These are phyloP conservation scores for Metarhizium robertsii DNA, from an alignment of 2,329 filamentous ascomycete genomes.

Conservation along the genomic window DNA sequence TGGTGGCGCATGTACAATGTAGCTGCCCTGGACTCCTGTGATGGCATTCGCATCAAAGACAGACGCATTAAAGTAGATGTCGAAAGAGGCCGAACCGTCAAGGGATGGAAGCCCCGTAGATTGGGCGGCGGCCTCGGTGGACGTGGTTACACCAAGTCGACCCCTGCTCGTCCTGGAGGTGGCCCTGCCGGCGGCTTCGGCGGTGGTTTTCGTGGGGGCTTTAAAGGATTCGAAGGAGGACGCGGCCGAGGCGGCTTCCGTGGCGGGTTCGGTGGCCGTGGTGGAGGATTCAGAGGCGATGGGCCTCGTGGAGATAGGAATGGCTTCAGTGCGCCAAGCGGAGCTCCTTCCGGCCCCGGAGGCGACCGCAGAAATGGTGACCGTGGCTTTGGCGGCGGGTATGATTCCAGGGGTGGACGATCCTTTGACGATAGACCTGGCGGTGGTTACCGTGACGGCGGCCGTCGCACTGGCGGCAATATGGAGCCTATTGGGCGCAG, in stretches of 20 bases:
- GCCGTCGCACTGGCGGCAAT: slow-evolving; percentile 62
- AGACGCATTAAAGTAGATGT: slow-evolving; percentile 90
- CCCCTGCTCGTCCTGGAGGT: slow-evolving; percentile 56
- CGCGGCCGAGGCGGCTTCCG: slow-evolving; percentile 34
- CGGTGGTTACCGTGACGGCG: slow-evolving; percentile 33
- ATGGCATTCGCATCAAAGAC: slow-evolving; percentile 89
- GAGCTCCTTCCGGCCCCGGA: slow-evolving; percentile 53
- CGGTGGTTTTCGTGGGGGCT: slow-evolving; percentile 33
- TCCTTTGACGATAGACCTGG: slow-evolving; percentile 49
- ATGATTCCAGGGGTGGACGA: slow-evolving; percentile 44
- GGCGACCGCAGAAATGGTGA: slow-evolving; percentile 34
- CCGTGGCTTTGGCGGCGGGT: slow-evolving; percentile 36
- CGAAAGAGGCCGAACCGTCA: slow-evolving; percentile 88
- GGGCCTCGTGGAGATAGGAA: slow-evolving; percentile 29
- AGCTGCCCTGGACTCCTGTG: slow-evolving; percentile 82
- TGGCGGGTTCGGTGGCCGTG: slow-evolving; percentile 36
- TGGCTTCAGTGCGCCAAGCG: slow-evolving; percentile 40
- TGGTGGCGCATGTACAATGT: slow-evolving; percentile 45
- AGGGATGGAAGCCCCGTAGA: slow-evolving; percentile 85
- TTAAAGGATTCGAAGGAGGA: slow-evolving; percentile 35
- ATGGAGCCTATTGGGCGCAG: slow-evolving; percentile 70
- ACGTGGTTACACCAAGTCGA: slow-evolving; percentile 81
- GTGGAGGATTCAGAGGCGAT: slow-evolving; percentile 41
- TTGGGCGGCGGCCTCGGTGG: slow-evolving; percentile 89
- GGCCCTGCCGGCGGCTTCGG: slow-evolving; percentile 50